phyloP scores from a whole-genome alignment of 2,329 filamentous ascomycete genomes.

The Apiospora aurea region DNA sequence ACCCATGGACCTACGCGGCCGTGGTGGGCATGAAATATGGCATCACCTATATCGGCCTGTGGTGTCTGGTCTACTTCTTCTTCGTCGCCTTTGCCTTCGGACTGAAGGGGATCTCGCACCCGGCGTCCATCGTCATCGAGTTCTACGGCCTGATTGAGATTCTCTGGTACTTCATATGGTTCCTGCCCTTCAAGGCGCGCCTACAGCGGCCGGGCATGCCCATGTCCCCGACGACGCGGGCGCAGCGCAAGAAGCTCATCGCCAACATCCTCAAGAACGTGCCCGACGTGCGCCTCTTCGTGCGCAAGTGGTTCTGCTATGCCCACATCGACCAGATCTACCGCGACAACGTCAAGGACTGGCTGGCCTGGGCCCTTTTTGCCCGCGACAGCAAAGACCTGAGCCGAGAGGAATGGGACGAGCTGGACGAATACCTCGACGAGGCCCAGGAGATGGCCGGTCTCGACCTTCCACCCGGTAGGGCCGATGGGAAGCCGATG shows the following conservation, averaged over 20 bases:
- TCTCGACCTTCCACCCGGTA: constrained; percentile 25
- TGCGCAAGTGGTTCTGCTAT: constrained; percentile 31
- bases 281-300: constrained; percentile 29
- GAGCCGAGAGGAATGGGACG: constrained; percentile 28
- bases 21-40: constrained; percentile 14
- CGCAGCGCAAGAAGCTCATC: constrained; percentile 29
- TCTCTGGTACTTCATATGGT: constrained; percentile 32
- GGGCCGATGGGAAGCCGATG: constrained; percentile 31
- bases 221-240: constrained; percentile 24
- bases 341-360: constrained; percentile 33
- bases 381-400: constrained; percentile 25
- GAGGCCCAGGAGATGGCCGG: constrained; percentile 24
- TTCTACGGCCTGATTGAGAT: constrained; percentile 32
- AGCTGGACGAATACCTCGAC: constrained; percentile 31
- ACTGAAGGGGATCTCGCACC: constrained; percentile 33
- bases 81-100: constrained; percentile 32
- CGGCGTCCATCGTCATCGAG: constrained; percentile 36
- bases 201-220: constrained; percentile 29
- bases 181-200: constrained; percentile 30
- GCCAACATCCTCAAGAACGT: constrained; percentile 24
- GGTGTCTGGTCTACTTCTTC: constrained; percentile 34
- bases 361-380: constrained; percentile 33
- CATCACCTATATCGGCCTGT: constrained; percentile 23
- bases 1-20: background rate
- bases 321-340: constrained; percentile 32